Conservation (phyloP, 2,329 filamentous ascomycete genomes). For the Xylaria sp. region DNA sequence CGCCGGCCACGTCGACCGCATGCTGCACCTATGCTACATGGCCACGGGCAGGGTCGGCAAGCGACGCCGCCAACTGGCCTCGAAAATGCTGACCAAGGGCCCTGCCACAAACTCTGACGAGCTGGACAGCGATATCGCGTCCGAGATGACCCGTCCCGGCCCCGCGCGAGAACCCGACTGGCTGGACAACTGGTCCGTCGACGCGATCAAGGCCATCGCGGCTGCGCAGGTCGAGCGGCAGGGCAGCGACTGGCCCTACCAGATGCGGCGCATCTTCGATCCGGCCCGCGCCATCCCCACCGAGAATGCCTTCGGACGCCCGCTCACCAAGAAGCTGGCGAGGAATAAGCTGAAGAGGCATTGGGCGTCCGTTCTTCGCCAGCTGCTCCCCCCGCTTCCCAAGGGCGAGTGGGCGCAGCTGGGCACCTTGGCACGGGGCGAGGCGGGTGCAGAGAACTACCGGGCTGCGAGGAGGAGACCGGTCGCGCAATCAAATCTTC, state of each 20-base stretch:
- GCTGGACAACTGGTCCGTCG: conserved; percentile 53
- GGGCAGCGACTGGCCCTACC: conserved; percentile 27
- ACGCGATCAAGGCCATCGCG: conserved; percentile 47
- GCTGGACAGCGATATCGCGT: conserved; percentile 38
- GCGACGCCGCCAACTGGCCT: conserved; percentile 50
- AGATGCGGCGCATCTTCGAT: conserved; percentile 37
- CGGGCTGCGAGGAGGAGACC: conserved; percentile 42
- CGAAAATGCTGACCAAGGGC: conserved; percentile 43
- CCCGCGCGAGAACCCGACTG: conserved; percentile 38
- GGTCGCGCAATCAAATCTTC: conserved; percentile 27
- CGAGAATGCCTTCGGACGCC: conserved; percentile 54
- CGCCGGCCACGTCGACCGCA: conserved; percentile 49
- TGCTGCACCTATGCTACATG: conserved; percentile 51
- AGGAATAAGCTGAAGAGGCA: conserved; percentile 49
- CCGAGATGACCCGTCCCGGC: not conserved
- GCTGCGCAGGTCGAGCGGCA: conserved; percentile 45
- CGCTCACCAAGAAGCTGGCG: conserved; percentile 42
- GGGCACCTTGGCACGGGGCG: conserved; percentile 48
- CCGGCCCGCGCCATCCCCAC: conserved; percentile 43
- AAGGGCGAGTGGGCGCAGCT: conserved; percentile 59
- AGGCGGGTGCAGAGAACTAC: conserved; percentile 41
- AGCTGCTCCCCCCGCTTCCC: conserved; percentile 57
- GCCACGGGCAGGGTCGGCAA: conserved; percentile 58
- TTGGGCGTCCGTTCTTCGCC: conserved; percentile 50
- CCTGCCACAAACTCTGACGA: conserved; percentile 45